phyloP scores from a whole-genome alignment of 108 stramenopile genomes.

The Discostella pseudostelligera region DNA sequence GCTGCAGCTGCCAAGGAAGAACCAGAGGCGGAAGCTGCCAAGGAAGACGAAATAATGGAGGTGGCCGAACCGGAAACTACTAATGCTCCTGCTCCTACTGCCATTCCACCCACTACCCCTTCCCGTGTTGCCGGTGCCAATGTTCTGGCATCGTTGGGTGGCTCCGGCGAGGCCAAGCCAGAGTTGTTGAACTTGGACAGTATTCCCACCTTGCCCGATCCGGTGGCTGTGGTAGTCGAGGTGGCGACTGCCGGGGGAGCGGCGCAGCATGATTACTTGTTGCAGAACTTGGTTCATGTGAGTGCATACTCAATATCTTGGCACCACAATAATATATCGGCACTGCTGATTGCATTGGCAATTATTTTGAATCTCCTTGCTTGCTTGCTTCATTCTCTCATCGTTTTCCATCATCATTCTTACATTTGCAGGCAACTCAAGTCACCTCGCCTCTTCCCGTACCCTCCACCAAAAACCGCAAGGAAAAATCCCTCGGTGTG shows the following conservation, averaged over 20 bases:
- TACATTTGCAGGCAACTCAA: conserved; percentile 4
- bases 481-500: conserved; percentile 79
- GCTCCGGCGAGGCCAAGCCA: background rate
- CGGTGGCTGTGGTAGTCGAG: background rate
- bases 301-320: background rate
- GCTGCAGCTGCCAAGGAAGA: no score
- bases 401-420: background rate
- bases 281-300: conserved; percentile 12
- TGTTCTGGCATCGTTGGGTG: conserved; percentile 5
- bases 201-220: background rate
- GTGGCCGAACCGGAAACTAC: no score
- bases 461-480: conserved; percentile 39
- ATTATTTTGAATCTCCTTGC: no score
- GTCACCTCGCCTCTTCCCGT: conserved; percentile 3
- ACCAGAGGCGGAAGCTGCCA: no score
- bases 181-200: no score
- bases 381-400: no score
- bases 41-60: no score
- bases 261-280: conserved; percentile 9
- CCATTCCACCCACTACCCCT: no score
- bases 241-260: background rate
- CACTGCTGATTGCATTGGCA: no score
- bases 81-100: no score
- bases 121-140: conserved; percentile 2
- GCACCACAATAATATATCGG: no score